These are phyloP conservation scores for Gleditsia sinensis DNA, from an alignment of 306 rosid genomes.

Conservation along the genomic window DNA sequence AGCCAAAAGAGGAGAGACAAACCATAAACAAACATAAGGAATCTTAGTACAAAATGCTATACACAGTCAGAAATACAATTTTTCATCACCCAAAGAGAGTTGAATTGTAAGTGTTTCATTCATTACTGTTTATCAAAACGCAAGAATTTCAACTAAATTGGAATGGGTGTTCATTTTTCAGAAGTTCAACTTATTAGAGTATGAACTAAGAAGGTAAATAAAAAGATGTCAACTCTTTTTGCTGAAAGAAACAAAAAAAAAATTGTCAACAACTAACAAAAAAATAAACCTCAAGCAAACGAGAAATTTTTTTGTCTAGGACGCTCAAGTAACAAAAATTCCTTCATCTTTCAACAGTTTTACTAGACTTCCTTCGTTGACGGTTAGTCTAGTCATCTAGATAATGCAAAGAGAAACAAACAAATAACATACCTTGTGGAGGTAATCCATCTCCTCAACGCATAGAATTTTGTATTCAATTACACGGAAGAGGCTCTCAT, in stretches of 20 bases:
- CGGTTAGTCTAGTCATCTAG: background rate
- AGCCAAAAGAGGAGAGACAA: background rate
- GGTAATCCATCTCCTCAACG: conserved; percentile 62
- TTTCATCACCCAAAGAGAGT: background rate
- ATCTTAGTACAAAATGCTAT: background rate
- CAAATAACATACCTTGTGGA: conserved; percentile 53
- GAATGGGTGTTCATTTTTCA: background rate
- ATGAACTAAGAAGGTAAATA: background rate
- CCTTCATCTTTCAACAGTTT: background rate
- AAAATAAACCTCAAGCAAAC: background rate
- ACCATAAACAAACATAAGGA: background rate
- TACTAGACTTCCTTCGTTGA: background rate
- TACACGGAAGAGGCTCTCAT: conserved; percentile 58
- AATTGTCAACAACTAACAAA: background rate
- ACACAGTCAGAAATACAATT: background rate
- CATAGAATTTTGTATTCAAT: conserved; percentile 69
- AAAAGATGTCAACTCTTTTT: background rate
- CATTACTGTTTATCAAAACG: background rate
- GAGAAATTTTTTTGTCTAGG: background rate
- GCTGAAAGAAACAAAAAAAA: background rate
- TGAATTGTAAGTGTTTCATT: background rate
- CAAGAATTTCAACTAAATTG: background rate
- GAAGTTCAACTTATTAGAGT: background rate
- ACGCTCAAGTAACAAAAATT: background rate
- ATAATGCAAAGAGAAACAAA: background rate